These are phyloP conservation scores for Zoysia japonica DNA, from an alignment of 176 grass and related monocot genomes.

Conservation along the genomic window DNA sequence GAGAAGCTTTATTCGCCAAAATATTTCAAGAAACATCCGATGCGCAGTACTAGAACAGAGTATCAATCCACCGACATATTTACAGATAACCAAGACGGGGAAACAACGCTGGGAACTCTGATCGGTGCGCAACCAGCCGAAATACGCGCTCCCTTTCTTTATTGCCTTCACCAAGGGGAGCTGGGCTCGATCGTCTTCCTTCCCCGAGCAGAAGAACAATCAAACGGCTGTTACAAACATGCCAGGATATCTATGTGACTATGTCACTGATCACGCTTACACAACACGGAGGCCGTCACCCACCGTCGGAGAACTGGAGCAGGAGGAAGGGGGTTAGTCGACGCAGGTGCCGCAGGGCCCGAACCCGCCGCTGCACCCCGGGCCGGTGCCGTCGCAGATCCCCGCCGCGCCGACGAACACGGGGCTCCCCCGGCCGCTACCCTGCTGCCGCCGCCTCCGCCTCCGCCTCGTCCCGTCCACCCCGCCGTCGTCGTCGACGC, in stretches of 20 bases:
- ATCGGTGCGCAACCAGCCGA: neutral
- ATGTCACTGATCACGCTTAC: too few relatives aligned
- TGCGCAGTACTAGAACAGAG: neutral
- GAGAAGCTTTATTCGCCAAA: neutral
- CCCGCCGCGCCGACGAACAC: constrained; percentile 51
- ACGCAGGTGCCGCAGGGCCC: constrained; percentile 54
- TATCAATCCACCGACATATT: neutral
- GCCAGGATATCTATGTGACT: too few relatives aligned
- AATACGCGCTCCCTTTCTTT: constrained; percentile 23
- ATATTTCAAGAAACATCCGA: neutral
- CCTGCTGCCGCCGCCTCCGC: neutral
- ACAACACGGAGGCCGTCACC: neutral
- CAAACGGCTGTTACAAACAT: neutral
- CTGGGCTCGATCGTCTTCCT: constrained; percentile 13
- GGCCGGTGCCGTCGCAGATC: constrained; percentile 68
- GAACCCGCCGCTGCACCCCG: constrained; percentile 43
- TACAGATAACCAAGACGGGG: neutral
- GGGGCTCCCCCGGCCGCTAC: constrained; percentile 33
- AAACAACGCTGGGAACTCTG: neutral
- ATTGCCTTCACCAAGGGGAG: constrained; percentile 44
- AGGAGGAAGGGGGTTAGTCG: neutral
- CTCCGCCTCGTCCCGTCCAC: neutral
- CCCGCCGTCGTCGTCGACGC: constrained; percentile 34
- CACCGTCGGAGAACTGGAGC: neutral
- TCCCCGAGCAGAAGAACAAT: neutral